Evolutionary conservation across 306 rosid genomes (phyloP).

Genomic region (Trifolium subterraneum): DNA sequence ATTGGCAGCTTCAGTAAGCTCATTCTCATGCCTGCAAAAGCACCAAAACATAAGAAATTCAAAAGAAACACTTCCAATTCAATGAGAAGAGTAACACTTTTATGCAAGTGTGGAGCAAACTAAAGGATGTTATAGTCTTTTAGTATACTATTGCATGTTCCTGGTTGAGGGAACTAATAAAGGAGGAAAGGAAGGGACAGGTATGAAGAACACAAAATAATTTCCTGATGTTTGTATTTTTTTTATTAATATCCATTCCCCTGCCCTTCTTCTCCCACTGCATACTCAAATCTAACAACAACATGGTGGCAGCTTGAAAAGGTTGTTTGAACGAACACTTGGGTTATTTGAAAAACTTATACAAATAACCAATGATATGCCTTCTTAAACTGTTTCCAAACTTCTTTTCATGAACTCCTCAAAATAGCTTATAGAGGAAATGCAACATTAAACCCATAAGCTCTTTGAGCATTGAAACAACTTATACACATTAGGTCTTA

Average conservation of each 20-base stretch:
- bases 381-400: too few species aligned
- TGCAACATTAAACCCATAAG: too few species aligned
- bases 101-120: background rate
- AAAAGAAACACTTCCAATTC: background rate
- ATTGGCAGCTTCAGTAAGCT: slow-evolving; percentile 62
- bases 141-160: background rate
- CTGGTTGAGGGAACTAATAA: background rate
- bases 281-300: too few species aligned
- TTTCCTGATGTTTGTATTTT: background rate
- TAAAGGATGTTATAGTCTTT: background rate
- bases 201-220: background rate
- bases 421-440: background rate
- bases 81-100: background rate
- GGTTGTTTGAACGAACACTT: background rate
- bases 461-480: too few species aligned
- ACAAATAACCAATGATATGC: too few species aligned
- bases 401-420: background rate
- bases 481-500: too few species aligned
- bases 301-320: background rate
- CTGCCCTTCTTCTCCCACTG: too few species aligned
- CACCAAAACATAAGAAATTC: background rate
- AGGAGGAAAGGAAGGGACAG: background rate
- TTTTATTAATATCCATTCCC: too few species aligned
- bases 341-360: too few species aligned
- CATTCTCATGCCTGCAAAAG: slow-evolving; percentile 71